Percentiles rank a stretch among this genome's conserved stretches.
These are phyloP conservation scores for Gossypium thurberi DNA, from an alignment of 345 rosid genomes.

Conservation along the genomic window DNA sequence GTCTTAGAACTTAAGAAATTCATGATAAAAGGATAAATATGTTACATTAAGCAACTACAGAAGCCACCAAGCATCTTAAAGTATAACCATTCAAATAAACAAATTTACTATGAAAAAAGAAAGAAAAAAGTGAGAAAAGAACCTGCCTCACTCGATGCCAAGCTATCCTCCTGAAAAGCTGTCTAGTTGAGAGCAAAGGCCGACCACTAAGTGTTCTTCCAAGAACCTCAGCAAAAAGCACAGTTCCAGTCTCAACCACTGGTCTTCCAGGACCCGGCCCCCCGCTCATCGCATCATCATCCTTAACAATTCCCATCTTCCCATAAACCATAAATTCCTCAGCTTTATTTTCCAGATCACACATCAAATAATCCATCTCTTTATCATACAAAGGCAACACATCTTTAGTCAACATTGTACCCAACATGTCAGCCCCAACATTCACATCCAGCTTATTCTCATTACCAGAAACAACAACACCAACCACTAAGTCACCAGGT, in stretches of 20 bases:
- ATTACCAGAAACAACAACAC: slow-evolving; percentile 95
- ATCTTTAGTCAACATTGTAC: slow-evolving; percentile 94
- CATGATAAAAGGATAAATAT: too few relatives aligned
- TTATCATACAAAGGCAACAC: slow-evolving; percentile 71
- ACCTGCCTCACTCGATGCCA: slow-evolving; percentile 99
- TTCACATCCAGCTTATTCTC: slow-evolving; percentile 88
- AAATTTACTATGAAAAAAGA: background rate
- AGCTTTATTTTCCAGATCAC: slow-evolving; percentile 55
- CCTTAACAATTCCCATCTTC: slow-evolving; percentile 76
- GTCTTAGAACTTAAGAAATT: background rate
- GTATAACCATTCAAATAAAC: background rate
- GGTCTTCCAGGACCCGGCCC: slow-evolving; percentile 50
- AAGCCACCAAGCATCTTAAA: background rate
- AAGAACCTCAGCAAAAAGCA: slow-evolving; percentile 81
- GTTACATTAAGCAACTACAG: background rate
- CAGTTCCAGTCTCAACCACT: slow-evolving; percentile 77
- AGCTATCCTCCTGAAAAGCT: slow-evolving; percentile 56
- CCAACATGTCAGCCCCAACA: slow-evolving; percentile 80
- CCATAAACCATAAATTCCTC: slow-evolving; percentile 59
- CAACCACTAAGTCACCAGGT: slow-evolving; percentile 77
- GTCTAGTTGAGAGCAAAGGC: slow-evolving; percentile 78
- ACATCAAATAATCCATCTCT: slow-evolving; percentile 60
- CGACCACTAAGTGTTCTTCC: slow-evolving; percentile 90
- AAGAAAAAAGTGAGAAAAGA: slow-evolving; percentile 44
- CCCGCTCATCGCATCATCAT: slow-evolving; percentile 44